phyloP scores from a whole-genome alignment of 306 rosid genomes.

The Potentilla sterilis region DNA sequence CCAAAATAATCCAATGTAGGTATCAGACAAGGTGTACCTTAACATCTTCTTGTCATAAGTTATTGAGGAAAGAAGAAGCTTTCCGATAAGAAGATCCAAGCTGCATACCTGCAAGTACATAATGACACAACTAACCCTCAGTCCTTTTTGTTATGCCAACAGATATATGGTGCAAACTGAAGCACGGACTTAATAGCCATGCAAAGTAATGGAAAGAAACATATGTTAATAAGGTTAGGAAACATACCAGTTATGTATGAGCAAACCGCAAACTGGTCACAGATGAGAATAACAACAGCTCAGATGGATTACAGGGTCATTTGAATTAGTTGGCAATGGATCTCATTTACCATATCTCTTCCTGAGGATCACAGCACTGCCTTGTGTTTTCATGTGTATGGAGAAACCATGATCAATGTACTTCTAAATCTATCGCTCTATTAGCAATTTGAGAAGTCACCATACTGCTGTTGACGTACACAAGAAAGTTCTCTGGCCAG shows the following conservation, averaged over 20 bases:
- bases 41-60: background rate
- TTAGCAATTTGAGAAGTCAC: slow-evolving; percentile 28
- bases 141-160: background rate
- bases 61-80: background rate
- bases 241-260: slow-evolving; percentile 10
- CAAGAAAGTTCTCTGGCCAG: slow-evolving; percentile 35
- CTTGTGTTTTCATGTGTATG: background rate
- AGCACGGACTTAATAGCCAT: background rate
- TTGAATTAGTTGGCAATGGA: background rate
- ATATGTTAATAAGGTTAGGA: background rate
- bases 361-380: background rate
- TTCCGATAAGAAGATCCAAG: background rate
- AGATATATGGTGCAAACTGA: background rate
- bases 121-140: background rate
- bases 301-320: background rate
- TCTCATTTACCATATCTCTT: background rate
- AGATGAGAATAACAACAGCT: slow-evolving; percentile 11
- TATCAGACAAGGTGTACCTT: slow-evolving; percentile 20
- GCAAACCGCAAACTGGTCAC: slow-evolving; percentile 4
- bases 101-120: slow-evolving; percentile 18
- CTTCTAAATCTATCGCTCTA: slow-evolving; percentile 14
- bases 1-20: background rate
- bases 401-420: slow-evolving; percentile 15
- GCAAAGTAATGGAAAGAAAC: background rate
- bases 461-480: slow-evolving; percentile 13